Evolutionary conservation across 2,329 filamentous ascomycete species (phyloP).

Genomic region (Torrubiellomyces zombiae): DNA sequence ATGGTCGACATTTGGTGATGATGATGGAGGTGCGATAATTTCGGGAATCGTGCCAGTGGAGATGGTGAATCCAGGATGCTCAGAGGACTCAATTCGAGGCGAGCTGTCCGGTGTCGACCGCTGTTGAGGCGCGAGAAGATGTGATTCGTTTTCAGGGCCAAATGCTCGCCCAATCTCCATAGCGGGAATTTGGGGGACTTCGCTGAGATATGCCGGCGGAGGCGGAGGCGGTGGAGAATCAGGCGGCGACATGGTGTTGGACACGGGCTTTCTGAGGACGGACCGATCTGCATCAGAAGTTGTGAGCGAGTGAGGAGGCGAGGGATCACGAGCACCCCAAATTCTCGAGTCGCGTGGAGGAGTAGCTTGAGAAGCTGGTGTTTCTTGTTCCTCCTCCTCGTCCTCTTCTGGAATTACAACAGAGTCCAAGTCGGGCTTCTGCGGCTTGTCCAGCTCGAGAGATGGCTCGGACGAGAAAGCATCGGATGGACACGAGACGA

Average conservation of each 20-base stretch:
- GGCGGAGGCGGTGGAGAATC: conserved; percentile 9
- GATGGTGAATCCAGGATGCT: conserved; percentile 9
- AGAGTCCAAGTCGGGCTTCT: too few species aligned
- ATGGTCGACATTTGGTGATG: conserved; percentile 12
- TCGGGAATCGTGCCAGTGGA: conserved; percentile 9
- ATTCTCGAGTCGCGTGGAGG: conserved; percentile 14
- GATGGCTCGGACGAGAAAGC: too few species aligned
- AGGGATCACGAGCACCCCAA: conserved; percentile 20
- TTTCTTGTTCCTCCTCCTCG: conserved; percentile 2
- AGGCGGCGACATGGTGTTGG: conserved; percentile 3
- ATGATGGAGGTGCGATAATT: conserved; percentile 13
- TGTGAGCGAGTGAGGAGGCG: conserved; percentile 22
- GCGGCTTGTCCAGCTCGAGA: too few species aligned
- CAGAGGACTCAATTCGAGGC: conserved; percentile 6
- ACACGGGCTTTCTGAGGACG: conserved; percentile 11
- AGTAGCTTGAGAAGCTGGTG: conserved; percentile 7
- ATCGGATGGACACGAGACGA: too few species aligned
- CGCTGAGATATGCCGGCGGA: too few species aligned
- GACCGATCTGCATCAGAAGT: conserved; percentile 14
- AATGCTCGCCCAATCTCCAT: too few species aligned
- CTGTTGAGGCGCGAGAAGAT: too few species aligned
- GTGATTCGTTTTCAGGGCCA: too few species aligned
- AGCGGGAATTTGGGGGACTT: too few species aligned
- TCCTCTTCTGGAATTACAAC: too few species aligned
- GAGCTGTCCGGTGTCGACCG: too few species aligned